Evolutionary conservation across 768 basidiomycete genomes (phyloP).

Genomic region (Chiua virens): DNA sequence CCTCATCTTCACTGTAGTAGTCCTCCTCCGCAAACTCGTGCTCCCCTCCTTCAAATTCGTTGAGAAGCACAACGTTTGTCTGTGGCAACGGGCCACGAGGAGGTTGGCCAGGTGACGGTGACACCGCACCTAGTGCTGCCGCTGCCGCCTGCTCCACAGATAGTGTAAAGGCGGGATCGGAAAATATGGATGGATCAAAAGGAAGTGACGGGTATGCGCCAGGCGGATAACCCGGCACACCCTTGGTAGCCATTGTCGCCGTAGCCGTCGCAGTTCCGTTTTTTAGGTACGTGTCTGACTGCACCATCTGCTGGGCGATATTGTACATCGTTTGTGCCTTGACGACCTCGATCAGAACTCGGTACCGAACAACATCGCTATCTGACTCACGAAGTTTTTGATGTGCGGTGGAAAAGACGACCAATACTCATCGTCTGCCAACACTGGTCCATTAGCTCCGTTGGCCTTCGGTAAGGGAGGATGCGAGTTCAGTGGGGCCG

Average conservation of each 20-base stretch:
- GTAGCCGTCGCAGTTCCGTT: conserved; percentile 33
- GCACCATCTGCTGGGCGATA: conserved; percentile 66
- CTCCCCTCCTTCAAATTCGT: conserved; percentile 38
- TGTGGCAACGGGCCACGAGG: conserved; percentile 33
- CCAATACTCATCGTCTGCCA: conserved; percentile 67
- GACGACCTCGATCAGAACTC: conserved; percentile 32
- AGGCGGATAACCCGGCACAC: conserved; percentile 40
- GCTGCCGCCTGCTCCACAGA: conserved; percentile 51
- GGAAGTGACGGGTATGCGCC: conserved; percentile 44
- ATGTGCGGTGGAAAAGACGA: conserved; percentile 65
- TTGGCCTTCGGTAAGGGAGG: conserved; percentile 23
- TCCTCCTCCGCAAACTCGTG: conserved; percentile 41
- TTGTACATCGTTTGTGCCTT: conserved; percentile 67
- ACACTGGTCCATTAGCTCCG: conserved; percentile 16
- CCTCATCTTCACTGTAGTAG: conserved; percentile 49
- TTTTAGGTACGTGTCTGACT: conserved; percentile 40
- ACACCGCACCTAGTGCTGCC: conserved; percentile 31
- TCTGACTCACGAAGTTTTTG: conserved; percentile 60
- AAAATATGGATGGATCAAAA: conserved; percentile 54
- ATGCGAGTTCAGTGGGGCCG: conserved; percentile 15
- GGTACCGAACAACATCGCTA: conserved; percentile 21
- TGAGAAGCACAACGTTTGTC: conserved; percentile 39
- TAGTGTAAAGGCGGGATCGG: conserved; percentile 51
- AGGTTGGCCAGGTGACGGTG: conserved; percentile 30
- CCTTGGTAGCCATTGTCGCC: conserved; percentile 34